Percentiles rank a stretch among this genome's conserved stretches.
phyloP scores from a whole-genome alignment of 2,329 filamentous ascomycete species.

The Rhinocladiella similis region DNA sequence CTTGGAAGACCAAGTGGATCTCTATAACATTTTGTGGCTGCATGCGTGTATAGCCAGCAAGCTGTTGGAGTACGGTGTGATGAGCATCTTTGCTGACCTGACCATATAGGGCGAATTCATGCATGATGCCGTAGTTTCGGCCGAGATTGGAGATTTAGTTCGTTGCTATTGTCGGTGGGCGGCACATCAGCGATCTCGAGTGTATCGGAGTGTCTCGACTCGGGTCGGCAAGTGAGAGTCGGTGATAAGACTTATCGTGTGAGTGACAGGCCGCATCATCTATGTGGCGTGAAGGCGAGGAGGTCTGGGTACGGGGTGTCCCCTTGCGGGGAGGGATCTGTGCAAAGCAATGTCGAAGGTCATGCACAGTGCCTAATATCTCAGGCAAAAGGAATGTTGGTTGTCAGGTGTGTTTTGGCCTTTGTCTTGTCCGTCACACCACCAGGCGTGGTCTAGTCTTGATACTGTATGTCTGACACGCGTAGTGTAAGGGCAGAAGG shows the following conservation, averaged over 20 bases:
- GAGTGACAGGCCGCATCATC: neutral
- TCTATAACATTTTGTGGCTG: conserved; percentile 57
- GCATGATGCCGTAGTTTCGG: conserved; percentile 45
- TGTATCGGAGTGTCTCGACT: neutral
- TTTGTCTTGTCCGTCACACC: neutral
- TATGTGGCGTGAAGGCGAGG: neutral
- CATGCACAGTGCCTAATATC: neutral
- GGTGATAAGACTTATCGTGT: neutral
- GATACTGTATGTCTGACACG: neutral
- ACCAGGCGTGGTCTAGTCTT: neutral
- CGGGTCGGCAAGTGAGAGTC: neutral
- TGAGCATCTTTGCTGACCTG: conserved; percentile 58
- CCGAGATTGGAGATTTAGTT: neutral
- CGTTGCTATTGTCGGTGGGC: neutral
- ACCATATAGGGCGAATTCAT: conserved; percentile 63
- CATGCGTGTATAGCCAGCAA: conserved; percentile 62
- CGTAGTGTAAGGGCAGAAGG: no score
- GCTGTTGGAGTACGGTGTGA: conserved; percentile 61
- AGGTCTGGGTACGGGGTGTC: neutral
- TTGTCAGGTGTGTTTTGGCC: neutral
- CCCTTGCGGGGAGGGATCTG: neutral
- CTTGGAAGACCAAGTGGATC: conserved; percentile 60
- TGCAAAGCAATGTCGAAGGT: neutral
- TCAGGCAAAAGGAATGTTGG: neutral
- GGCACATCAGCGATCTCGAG: neutral